Conservation (phyloP, 148 eudicot genomes). For the Chenopodium album region DNA sequence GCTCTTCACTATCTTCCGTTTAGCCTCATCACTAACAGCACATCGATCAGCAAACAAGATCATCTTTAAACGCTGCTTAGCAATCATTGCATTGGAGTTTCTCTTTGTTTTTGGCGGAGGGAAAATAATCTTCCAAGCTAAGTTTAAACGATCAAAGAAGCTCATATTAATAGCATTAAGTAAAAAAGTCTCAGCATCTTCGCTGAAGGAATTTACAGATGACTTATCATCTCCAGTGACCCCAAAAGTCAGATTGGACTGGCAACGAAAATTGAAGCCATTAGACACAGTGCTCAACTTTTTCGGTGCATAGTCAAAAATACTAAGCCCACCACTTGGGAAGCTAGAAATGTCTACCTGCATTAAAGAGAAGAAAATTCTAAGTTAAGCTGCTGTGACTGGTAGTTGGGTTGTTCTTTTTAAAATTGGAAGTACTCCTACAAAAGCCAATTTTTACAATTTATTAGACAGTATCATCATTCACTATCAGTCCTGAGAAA, state of each 20-base stretch:
- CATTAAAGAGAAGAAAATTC: constrained; percentile 7
- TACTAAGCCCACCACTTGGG: constrained; percentile 37
- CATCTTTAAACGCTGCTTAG: constrained; percentile 94
- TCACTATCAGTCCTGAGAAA: not conserved
- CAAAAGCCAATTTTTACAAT: constrained; percentile 3
- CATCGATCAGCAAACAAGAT: constrained; percentile 94
- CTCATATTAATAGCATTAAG: constrained; percentile 71
- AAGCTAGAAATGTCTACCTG: constrained; percentile 69
- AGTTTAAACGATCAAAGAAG: constrained; percentile 78
- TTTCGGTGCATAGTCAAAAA: constrained; percentile 37
- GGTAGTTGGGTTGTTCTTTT: not conserved
- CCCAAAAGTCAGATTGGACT: constrained; percentile 54
- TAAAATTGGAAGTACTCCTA: not conserved
- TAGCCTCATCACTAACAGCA: constrained; percentile 94
- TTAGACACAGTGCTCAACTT: constrained; percentile 33
- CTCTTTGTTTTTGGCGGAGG: constrained; percentile 54
- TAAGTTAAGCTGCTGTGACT: not conserved
- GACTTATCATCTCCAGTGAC: constrained; percentile 46
- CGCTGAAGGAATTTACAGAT: constrained; percentile 51
- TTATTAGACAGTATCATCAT: not conserved
- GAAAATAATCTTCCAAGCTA: constrained; percentile 93
- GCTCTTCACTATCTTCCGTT: constrained; percentile 81
- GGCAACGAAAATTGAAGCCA: constrained; percentile 47
- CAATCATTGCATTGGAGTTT: constrained; percentile 77
- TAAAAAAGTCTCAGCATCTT: constrained; percentile 73